Conservation (phyloP, 306 rosid species). For the Neltuma alba region DNA sequence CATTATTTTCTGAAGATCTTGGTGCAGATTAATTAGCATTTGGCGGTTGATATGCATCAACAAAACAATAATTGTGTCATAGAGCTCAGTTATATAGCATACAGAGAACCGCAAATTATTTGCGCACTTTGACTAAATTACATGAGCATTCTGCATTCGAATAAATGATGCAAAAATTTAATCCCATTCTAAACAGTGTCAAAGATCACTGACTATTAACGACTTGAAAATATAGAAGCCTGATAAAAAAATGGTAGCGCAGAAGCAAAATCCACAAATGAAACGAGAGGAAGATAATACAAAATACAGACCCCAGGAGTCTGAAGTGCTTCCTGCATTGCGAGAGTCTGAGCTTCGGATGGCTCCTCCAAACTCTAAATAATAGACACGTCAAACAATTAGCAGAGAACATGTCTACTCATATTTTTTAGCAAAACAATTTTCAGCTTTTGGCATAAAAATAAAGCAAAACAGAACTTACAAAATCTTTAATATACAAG, state of each 20-base stretch:
- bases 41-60: constrained; percentile 7
- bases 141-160: not conserved
- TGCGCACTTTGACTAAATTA: not conserved
- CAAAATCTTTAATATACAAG: constrained; percentile 58
- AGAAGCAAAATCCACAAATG: not conserved
- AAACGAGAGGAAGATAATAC: constrained; percentile 10
- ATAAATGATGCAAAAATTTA: not conserved
- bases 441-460: not conserved
- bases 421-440: not conserved
- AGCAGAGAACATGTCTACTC: not conserved
- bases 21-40: not conserved
- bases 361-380: constrained; percentile 71
- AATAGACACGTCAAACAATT: constrained; percentile 18
- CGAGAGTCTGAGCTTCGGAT: constrained; percentile 57
- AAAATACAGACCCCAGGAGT: constrained; percentile 75
- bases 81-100: not conserved
- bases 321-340: constrained; percentile 59
- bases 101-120: not conserved
- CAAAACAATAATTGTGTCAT: not conserved
- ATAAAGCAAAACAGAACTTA: constrained; percentile 48
- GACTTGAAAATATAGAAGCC: not conserved
- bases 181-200: constrained; percentile 5
- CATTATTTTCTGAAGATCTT: not conserved
- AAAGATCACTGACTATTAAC: not conserved
- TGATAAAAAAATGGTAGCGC: not conserved